Evolutionary conservation across 176 grass and related monocot species (phyloP), one percentile per base, ranked within the genome.

Genomic region (Triticum urartu): DNA sequence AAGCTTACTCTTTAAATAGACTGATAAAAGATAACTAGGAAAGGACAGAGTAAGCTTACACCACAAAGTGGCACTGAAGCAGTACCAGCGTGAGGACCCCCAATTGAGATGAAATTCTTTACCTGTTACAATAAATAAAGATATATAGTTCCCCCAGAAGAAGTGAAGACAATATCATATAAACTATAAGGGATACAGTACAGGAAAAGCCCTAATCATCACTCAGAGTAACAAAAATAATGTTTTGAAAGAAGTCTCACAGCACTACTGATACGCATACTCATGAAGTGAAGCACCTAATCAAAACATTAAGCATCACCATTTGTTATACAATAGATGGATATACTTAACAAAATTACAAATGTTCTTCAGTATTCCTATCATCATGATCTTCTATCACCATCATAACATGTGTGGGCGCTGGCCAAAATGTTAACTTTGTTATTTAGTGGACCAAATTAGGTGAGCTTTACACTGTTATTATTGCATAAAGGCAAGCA

Each of bases 61-160:
- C 95, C 95, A 79, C 95, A 98, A 78, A 98, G 87, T 34, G 95
- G 95, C 14, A 98, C 91, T 89, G 95, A 98, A 90, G 95, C 95
- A 68, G 95, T 98, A 87, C 95, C 95, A 60, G 95, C 95, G 86
- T 95, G 95, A 89, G 95, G 95, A 69, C 95, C 95, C 52, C 91
- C 95, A 33, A 98, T 75, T 45, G 93, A 98, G 81, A 98, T 94
- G 48, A 98, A 98, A 92, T 94, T 98, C 65, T 95, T 98, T 34
- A 98, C 93, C 95, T 98, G 82, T 88, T 74, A 83, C 47, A 84
- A 39, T 79, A 9, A 80, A 15, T 10, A 45, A 45, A 72, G 28
- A 65, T 42, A 64, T 64, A 43, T 79, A 79, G 58, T 64, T 28
- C 4, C 60, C 34, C 13, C 2, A 48, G 35, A 69, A 60, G 32